These are phyloP conservation scores for Abrus pulchellus DNA, from an alignment of 306 rosid genomes.

Conservation along the genomic window DNA sequence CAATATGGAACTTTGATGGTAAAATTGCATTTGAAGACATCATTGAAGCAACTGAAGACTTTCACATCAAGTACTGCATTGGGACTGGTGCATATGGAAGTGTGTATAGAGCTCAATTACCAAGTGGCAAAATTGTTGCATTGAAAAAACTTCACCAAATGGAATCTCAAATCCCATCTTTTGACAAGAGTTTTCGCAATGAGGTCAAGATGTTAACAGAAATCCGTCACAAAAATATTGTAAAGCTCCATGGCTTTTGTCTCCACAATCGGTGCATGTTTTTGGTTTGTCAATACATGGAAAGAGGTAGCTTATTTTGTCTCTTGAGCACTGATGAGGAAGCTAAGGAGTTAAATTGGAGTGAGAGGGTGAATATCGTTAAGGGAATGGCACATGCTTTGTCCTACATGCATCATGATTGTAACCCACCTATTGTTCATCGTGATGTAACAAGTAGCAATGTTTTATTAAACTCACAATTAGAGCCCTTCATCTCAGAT, in stretches of 20 bases:
- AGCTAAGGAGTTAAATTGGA: constrained; percentile 26
- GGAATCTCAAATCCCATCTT: constrained; percentile 20
- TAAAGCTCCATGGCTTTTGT: constrained; percentile 33
- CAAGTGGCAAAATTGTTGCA: constrained; percentile 30
- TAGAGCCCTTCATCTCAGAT: constrained; percentile 1
- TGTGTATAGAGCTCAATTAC: constrained; percentile 33
- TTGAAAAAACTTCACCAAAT: constrained; percentile 38
- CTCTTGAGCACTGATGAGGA: neutral
- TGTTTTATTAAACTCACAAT: constrained; percentile 4
- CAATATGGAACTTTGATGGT: constrained; percentile 33
- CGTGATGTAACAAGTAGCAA: constrained; percentile 33
- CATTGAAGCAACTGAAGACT: constrained; percentile 31
- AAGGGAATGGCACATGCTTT: constrained; percentile 14
- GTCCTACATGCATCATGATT: constrained; percentile 42
- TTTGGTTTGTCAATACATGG: constrained; percentile 36
- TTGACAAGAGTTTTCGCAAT: constrained; percentile 22
- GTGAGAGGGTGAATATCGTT: constrained; percentile 15
- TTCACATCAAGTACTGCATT: constrained; percentile 14
- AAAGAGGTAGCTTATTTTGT: constrained; percentile 33
- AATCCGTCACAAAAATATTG: constrained; percentile 18
- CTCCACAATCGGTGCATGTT: constrained; percentile 43
- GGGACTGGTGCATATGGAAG: constrained; percentile 22
- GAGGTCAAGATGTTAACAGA: constrained; percentile 31
- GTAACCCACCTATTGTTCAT: constrained; percentile 16
- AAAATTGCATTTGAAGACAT: constrained; percentile 40